Percentiles rank a stretch among this genome's conserved stretches.
phyloP scores from a whole-genome alignment of 345 rosid species.

The Murraya koenigii region DNA sequence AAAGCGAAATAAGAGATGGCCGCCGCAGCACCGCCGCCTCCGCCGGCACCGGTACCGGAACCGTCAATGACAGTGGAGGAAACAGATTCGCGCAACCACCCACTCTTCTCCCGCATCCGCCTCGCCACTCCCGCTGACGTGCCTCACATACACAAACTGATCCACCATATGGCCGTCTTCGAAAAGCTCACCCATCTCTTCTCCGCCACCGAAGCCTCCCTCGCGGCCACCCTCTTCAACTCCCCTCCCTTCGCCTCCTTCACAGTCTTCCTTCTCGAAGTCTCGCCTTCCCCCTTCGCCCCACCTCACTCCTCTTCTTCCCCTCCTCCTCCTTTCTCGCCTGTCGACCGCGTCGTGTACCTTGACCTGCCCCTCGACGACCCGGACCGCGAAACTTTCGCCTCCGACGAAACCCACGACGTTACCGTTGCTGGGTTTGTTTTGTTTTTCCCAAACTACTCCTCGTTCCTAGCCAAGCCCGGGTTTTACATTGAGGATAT shows the following conservation, averaged over 20 bases:
- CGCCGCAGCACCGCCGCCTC: constrained; percentile 89
- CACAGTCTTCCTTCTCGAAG: constrained; percentile 77
- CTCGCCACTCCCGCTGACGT: constrained; percentile 74
- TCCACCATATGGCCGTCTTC: constrained; percentile 88
- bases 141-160: constrained; percentile 82
- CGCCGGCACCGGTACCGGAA: constrained; percentile 64
- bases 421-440: constrained; percentile 76
- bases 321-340: constrained; percentile 32
- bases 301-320: constrained; percentile 11
- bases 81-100: constrained; percentile 39
- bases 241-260: constrained; percentile 78
- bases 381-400: constrained; percentile 48
- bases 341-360: constrained; percentile 34
- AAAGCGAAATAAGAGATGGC: constrained; percentile 42
- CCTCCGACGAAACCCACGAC: constrained; percentile 27
- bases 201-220: constrained; percentile 78
- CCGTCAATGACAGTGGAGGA: constrained; percentile 46
- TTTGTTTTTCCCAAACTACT: constrained; percentile 76
- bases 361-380: constrained; percentile 56
- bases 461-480: constrained; percentile 63
- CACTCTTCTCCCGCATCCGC: constrained; percentile 81
- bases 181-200: constrained; percentile 64
- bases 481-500: constrained; percentile 86
- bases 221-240: constrained; percentile 68
- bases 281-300: constrained; percentile 48